Evolutionary conservation across 2,329 filamentous ascomycete genomes (phyloP).

Genomic region (Podosphaera aphanis): DNA sequence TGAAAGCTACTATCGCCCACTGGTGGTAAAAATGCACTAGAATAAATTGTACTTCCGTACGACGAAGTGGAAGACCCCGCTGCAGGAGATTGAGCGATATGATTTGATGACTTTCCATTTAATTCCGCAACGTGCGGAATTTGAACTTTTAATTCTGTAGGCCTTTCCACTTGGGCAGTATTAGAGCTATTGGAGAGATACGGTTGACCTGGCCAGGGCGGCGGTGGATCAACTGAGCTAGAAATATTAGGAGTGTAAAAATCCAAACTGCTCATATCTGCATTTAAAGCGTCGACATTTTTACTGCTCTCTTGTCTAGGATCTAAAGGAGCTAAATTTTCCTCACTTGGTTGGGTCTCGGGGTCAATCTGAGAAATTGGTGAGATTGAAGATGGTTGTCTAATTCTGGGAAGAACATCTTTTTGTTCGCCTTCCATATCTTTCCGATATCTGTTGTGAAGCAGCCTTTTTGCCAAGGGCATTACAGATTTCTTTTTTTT

Average conservation of each 20-base stretch:
- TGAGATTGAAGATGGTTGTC: too few relatives aligned
- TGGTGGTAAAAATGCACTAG: conserved; percentile 22
- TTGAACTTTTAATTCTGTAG: conserved; percentile 21
- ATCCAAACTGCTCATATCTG: conserved; percentile 10
- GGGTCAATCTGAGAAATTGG: too few relatives aligned
- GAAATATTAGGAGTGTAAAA: conserved; percentile 6
- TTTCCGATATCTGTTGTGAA: conserved; percentile 10
- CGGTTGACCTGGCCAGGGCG: conserved; percentile 10
- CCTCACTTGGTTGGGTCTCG: too few relatives aligned
- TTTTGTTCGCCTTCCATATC: background rate
- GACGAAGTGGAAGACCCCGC: conserved; percentile 24
- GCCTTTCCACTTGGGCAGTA: conserved; percentile 4
- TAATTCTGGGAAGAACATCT: too few relatives aligned
- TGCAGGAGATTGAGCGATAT: conserved; percentile 25
- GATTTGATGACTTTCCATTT: conserved; percentile 3
- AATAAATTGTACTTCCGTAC: conserved; percentile 19
- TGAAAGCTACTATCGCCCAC: conserved; percentile 22
- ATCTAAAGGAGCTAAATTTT: too few relatives aligned
- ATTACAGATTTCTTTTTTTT: conserved; percentile 11
- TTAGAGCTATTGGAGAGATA: background rate
- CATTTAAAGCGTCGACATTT: too few relatives aligned
- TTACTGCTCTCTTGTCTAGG: too few relatives aligned
- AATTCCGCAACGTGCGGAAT: too few relatives aligned
- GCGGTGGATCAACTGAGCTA: conserved; percentile 14
- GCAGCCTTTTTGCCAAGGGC: conserved; percentile 12